Evolutionary conservation across 208 protist genomes (phyloP).

Genomic region (Borovskyia barvae): DNA sequence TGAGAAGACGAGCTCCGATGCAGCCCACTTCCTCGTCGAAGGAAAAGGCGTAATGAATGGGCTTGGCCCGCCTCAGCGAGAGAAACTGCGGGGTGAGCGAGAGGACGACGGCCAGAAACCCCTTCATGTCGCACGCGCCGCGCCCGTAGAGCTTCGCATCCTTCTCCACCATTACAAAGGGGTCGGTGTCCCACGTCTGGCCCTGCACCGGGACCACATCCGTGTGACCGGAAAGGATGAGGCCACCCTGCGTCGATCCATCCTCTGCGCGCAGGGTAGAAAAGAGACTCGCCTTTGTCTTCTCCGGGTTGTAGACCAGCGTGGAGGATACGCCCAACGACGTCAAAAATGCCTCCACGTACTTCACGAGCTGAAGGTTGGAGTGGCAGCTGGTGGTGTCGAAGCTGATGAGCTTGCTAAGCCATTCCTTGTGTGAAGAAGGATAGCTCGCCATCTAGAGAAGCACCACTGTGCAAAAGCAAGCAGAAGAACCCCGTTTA

Average conservation of each 20-base stretch:
- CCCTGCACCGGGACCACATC: slow-evolving; percentile 73
- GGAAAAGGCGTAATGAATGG: slow-evolving; percentile 47
- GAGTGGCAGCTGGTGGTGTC: slow-evolving; percentile 50
- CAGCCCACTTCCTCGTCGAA: slow-evolving; percentile 54
- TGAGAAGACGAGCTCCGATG: slow-evolving; percentile 27
- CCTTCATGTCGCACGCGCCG: slow-evolving; percentile 75
- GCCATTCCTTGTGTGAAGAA: slow-evolving; percentile 23
- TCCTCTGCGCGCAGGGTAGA: slow-evolving; percentile 52
- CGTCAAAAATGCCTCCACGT: slow-evolving; percentile 30
- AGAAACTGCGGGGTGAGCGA: slow-evolving; percentile 43
- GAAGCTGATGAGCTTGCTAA: slow-evolving; percentile 58
- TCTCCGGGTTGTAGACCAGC: slow-evolving; percentile 30
- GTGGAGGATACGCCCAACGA: slow-evolving; percentile 29
- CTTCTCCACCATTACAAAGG: slow-evolving; percentile 57
- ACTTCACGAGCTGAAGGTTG: slow-evolving; percentile 52
- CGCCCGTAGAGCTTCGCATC: slow-evolving; percentile 66
- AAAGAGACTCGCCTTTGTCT: slow-evolving; percentile 59
- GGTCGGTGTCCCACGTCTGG: slow-evolving; percentile 66
- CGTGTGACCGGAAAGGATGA: slow-evolving; percentile 70
- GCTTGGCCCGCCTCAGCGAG: slow-evolving; percentile 40
- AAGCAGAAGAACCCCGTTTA: slow-evolving; percentile 1
- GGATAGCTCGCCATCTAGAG: slow-evolving; percentile 1
- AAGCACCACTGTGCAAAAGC: background rate
- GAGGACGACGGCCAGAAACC: slow-evolving; percentile 58
- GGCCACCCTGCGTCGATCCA: slow-evolving; percentile 47